A percentile compares a stretch with the other conserved stretches of the same genome.
Evolutionary conservation across 148 eudicot genomes (phyloP).

Genomic region (Diospyros lotus): DNA sequence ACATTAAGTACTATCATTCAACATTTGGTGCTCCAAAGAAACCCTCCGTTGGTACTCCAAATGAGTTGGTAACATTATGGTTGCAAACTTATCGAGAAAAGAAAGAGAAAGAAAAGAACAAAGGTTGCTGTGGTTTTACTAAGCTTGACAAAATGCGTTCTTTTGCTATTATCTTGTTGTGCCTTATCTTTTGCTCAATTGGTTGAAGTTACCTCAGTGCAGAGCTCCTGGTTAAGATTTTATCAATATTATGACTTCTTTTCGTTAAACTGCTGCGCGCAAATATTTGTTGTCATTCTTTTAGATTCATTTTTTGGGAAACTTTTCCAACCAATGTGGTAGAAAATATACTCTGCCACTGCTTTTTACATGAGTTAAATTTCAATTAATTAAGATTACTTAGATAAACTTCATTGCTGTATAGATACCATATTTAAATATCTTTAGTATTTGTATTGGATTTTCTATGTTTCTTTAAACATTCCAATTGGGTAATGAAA

Average conservation of each 20-base stretch:
- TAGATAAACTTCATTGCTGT: neutral
- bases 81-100: too few species aligned
- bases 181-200: neutral
- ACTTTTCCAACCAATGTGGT: neutral
- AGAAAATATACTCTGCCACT: neutral
- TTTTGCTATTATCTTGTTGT: neutral
- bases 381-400: neutral
- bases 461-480: neutral
- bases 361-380: neutral
- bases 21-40: neutral
- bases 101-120: too few species aligned
- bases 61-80: too few species aligned
- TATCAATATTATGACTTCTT: neutral
- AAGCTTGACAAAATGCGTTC: neutral
- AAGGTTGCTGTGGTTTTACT: neutral
- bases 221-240: neutral
- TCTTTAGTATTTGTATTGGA: neutral
- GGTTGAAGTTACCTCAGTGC: neutral
- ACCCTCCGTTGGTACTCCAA: too few species aligned
- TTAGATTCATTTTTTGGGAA: neutral
- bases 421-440: neutral
- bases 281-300: neutral
- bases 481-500: neutral
- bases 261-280: neutral
- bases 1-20: neutral